Percentiles rank a stretch among this genome's conserved stretches.
phyloP scores from a whole-genome alignment of 148 eudicot genomes.

The Amaranthus hypochondriacus region DNA sequence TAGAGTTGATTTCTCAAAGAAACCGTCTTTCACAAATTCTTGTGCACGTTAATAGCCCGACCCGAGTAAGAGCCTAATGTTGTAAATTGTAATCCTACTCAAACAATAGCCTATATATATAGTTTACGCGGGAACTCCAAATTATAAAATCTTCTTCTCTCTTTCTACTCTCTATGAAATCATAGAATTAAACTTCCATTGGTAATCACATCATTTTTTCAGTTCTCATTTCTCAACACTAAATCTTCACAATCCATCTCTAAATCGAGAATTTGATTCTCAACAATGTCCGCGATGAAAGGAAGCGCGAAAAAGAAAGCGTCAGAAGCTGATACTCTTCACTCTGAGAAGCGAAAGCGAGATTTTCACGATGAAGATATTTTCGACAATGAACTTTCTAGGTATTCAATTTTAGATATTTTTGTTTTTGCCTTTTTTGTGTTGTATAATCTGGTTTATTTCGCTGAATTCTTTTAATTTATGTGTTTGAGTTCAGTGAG shows the following conservation, averaged over 20 bases:
- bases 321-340: conserved; percentile 33
- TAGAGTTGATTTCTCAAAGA: no score
- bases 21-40: no score
- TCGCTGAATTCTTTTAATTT: not conserved
- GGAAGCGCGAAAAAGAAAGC: conserved; percentile 40
- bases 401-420: conserved; percentile 12
- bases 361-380: conserved; percentile 32
- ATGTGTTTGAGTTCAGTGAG: conserved; percentile 48
- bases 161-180: conserved; percentile 1
- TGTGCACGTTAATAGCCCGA: no score
- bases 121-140: conserved; percentile 19
- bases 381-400: conserved; percentile 58
- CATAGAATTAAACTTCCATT: conserved; percentile 4
- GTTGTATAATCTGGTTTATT: not conserved
- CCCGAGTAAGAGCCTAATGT: no score
- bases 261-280: not conserved
- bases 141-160: not conserved
- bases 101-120: no score
- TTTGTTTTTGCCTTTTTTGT: not conserved
- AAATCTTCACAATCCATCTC: not conserved
- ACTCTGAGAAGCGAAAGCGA: conserved; percentile 45
- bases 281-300: conserved; percentile 49
- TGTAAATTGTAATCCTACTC: no score
- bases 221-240: not conserved
- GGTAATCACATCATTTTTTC: not conserved